Evolutionary conservation across 768 basidiomycete species (phyloP).

Genomic region (Leccinum imitatum): DNA sequence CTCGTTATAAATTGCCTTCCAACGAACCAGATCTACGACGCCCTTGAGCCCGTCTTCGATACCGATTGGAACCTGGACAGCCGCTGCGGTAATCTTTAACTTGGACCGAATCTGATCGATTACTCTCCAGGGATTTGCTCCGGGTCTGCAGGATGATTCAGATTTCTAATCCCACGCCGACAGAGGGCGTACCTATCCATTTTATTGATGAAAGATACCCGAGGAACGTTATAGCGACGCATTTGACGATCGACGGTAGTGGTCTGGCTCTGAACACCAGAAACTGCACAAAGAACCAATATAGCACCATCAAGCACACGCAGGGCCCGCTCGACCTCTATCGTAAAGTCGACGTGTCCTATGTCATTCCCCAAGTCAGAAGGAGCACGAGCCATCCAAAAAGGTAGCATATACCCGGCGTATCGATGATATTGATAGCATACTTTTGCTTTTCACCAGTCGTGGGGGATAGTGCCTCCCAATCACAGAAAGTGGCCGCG

Average conservation of each 20-base stretch:
- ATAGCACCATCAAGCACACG: slow-evolving; percentile 97
- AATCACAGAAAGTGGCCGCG: slow-evolving; percentile 98
- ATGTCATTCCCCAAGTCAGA: slow-evolving; percentile 5
- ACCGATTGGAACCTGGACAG: slow-evolving; percentile 95
- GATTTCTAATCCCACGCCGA: neutral
- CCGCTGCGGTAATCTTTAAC: slow-evolving; percentile 89
- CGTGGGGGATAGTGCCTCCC: slow-evolving; percentile 68
- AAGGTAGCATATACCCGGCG: slow-evolving; percentile 60
- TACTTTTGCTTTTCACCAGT: slow-evolving; percentile 75
- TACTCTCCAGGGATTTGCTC: slow-evolving; percentile 96
- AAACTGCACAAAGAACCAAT: slow-evolving; percentile 93
- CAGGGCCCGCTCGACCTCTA: slow-evolving; percentile 96
- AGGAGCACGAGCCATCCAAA: neutral
- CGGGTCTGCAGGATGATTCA: slow-evolving; percentile 56
- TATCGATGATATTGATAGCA: slow-evolving; percentile 97
- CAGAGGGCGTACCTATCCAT: slow-evolving; percentile 76
- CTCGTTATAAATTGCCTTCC: slow-evolving; percentile 93
- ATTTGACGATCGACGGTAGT: slow-evolving; percentile 99
- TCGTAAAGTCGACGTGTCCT: slow-evolving; percentile 99
- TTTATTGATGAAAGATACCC: slow-evolving; percentile 97
- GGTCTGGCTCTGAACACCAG: slow-evolving; percentile 97
- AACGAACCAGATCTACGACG: slow-evolving; percentile 90
- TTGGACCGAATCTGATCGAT: slow-evolving; percentile 89
- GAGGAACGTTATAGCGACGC: slow-evolving; percentile 93
- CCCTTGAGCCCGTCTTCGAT: slow-evolving; percentile 83